Evolutionary conservation across 768 basidiomycete genomes (phyloP).

Genomic region (Hypholoma fasciculare): DNA sequence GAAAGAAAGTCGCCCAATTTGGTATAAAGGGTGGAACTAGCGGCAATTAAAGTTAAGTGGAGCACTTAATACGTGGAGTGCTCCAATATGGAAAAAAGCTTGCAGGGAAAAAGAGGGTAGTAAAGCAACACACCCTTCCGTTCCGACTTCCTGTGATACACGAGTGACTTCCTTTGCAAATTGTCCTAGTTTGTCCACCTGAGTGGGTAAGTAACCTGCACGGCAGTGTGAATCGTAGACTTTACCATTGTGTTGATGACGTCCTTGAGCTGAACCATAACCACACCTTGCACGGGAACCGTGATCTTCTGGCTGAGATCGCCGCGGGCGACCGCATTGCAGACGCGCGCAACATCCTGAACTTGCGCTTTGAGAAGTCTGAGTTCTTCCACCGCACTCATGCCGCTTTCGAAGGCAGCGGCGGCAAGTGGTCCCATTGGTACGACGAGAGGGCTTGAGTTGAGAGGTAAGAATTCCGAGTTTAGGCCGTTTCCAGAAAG

Average conservation of each 20-base stretch:
- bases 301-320: slow-evolving; percentile 80
- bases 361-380: slow-evolving; percentile 82
- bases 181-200: slow-evolving; percentile 64
- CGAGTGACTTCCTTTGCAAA: slow-evolving; percentile 93
- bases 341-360: slow-evolving; percentile 77
- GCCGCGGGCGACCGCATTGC: slow-evolving; percentile 76
- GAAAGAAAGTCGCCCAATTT: too few species aligned
- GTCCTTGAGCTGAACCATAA: slow-evolving; percentile 81
- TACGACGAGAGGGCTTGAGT: slow-evolving; percentile 50
- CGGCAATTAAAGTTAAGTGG: not conserved
- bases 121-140: slow-evolving; percentile 56
- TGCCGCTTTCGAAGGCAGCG: slow-evolving; percentile 62
- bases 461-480: slow-evolving; percentile 45
- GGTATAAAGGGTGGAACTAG: too few species aligned
- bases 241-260: slow-evolving; percentile 66
- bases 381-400: slow-evolving; percentile 78
- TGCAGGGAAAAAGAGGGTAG: not conserved
- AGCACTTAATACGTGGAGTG: not conserved
- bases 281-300: slow-evolving; percentile 74
- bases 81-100: not conserved
- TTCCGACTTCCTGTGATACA: slow-evolving; percentile 82
- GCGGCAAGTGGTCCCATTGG: slow-evolving; percentile 59
- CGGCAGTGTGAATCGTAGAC: not conserved
- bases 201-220: not conserved
- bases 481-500: slow-evolving; percentile 24